Evolutionary conservation across 2,329 filamentous ascomycete genomes (phyloP).

Genomic region (Gnomoniopsis smithogilvyi): DNA sequence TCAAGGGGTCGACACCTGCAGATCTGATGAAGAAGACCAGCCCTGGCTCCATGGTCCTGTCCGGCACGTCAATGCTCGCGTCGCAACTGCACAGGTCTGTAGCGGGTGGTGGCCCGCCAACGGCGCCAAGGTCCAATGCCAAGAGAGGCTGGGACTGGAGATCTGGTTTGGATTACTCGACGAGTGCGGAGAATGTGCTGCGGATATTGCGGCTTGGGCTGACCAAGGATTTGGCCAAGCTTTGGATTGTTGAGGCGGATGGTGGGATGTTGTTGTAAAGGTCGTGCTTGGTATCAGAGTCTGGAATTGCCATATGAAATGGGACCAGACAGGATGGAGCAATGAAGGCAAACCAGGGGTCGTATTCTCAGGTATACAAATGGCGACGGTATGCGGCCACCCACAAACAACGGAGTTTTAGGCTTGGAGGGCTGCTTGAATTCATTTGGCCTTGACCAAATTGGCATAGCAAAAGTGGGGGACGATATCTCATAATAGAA

Average conservation of each 20-base stretch:
- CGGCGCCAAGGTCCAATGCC: slow-evolving; percentile 60
- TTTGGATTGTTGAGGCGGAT: slow-evolving; percentile 68
- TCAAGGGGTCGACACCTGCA: slow-evolving; percentile 59
- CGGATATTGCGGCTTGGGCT: slow-evolving; percentile 68
- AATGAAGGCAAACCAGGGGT: neutral
- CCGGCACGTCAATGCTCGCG: slow-evolving; percentile 69
- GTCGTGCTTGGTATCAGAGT: neutral
- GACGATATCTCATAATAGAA: slow-evolving; percentile 7
- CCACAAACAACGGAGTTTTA: neutral
- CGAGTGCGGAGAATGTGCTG: slow-evolving; percentile 68
- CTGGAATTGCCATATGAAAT: neutral
- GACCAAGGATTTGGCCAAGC: slow-evolving; percentile 67
- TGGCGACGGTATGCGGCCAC: neutral
- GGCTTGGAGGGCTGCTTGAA: neutral
- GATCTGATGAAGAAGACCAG: slow-evolving; percentile 60
- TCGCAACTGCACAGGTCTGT: slow-evolving; percentile 60
- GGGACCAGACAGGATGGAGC: neutral
- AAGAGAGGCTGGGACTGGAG: slow-evolving; percentile 78
- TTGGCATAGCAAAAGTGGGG: neutral
- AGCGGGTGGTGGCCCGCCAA: slow-evolving; percentile 36
- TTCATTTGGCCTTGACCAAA: neutral
- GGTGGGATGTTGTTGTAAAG: slow-evolving; percentile 15
- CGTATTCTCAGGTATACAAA: neutral
- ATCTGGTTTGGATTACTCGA: slow-evolving; percentile 51
- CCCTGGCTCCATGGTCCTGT: slow-evolving; percentile 63